Evolutionary conservation across 805 yeast species (phyloP).

Genomic region (Cyberlindnera lachancei): DNA sequence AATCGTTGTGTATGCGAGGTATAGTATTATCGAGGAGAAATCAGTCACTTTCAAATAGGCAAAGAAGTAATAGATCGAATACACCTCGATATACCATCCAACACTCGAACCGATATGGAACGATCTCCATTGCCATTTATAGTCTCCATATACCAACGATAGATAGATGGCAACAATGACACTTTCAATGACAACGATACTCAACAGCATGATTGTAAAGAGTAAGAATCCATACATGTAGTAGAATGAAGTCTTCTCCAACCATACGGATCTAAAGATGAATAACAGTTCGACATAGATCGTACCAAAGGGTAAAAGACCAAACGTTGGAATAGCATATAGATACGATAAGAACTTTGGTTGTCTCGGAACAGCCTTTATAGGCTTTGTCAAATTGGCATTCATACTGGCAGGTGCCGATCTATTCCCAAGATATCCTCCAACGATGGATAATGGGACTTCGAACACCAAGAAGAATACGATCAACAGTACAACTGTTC

Average conservation of each 20-base stretch:
- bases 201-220: conserved; percentile 48
- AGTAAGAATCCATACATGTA: conserved; percentile 75
- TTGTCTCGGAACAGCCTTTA: conserved; percentile 26
- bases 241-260: conserved; percentile 70
- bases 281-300: conserved; percentile 73
- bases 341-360: conserved; percentile 23
- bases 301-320: conserved; percentile 70
- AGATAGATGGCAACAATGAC: conserved; percentile 64
- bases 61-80: conserved; percentile 60
- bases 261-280: conserved; percentile 71
- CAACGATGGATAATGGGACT: conserved; percentile 66
- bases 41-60: conserved; percentile 54
- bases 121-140: conserved; percentile 80
- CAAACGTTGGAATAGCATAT: conserved; percentile 42
- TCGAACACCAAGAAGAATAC: conserved; percentile 56
- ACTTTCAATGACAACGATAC: conserved; percentile 61
- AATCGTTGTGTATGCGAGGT: conserved; percentile 64
- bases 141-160: conserved; percentile 46
- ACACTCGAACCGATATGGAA: conserved; percentile 65
- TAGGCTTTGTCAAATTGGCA: conserved; percentile 15
- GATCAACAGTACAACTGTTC: conserved; percentile 58
- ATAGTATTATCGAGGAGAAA: conserved; percentile 57
- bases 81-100: conserved; percentile 61
- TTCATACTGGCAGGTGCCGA: conserved; percentile 10
- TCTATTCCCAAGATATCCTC: conserved; percentile 51